Evolutionary conservation across 805 yeast species (phyloP).

Genomic region (Candida germanica): DNA sequence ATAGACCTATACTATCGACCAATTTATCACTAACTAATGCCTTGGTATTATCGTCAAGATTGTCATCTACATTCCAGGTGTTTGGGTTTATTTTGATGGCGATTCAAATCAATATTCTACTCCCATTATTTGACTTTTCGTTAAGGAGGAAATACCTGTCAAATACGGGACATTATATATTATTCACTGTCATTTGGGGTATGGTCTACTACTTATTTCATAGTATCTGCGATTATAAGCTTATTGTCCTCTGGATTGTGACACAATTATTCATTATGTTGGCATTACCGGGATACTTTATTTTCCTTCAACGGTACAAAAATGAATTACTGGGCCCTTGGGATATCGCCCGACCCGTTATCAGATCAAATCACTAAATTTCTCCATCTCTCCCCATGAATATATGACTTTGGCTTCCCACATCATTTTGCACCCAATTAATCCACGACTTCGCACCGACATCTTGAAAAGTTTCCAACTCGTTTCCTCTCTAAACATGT

Average conservation of each 20-base stretch:
- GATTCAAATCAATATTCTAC: constrained; percentile 65
- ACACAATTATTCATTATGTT: constrained; percentile 48
- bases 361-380: too few species aligned
- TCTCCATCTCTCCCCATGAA: too few species aligned
- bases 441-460: too few species aligned
- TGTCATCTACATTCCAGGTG: constrained; percentile 68
- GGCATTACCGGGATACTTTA: constrained; percentile 66
- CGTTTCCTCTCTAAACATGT: too few species aligned
- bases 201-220: constrained; percentile 24
- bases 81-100: constrained; percentile 79
- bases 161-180: constrained; percentile 21
- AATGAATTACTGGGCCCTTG: constrained; percentile 90
- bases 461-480: too few species aligned
- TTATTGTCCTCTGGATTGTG: constrained; percentile 47
- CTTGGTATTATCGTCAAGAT: constrained; percentile 85
- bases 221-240: constrained; percentile 21
- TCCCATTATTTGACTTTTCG: constrained; percentile 68
- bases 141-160: constrained; percentile 36
- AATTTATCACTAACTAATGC: constrained; percentile 83
- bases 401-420: too few species aligned
- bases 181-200: constrained; percentile 22
- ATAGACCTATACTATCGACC: constrained; percentile 64
- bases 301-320: constrained; percentile 72
- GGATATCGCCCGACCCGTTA: constrained; percentile 76
- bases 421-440: too few species aligned